Conservation (phyloP, 306 rosid genomes). For the Trifolium repens region DNA sequence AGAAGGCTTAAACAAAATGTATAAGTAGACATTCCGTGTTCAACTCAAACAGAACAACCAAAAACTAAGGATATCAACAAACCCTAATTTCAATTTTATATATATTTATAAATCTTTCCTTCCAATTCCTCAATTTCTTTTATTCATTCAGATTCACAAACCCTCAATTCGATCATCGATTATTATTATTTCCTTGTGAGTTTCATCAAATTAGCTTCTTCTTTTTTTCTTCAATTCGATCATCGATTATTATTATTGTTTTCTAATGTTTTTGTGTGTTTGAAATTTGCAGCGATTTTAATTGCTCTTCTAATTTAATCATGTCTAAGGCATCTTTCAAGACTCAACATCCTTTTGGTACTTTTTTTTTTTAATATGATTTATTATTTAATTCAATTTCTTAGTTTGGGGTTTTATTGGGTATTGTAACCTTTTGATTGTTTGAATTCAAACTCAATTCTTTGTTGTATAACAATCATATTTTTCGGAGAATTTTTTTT, state of each 20-base stretch:
- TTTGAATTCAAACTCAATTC: not conserved
- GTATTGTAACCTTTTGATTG: not conserved
- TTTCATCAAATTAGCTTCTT: slow-evolving; percentile 18
- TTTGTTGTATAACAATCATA: not conserved
- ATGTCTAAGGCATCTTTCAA: slow-evolving; percentile 84
- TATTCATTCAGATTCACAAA: not conserved
- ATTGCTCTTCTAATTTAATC: slow-evolving; percentile 43
- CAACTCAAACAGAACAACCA: slow-evolving; percentile 27
- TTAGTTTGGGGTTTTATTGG: not conserved
- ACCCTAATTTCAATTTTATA: slow-evolving; percentile 34
- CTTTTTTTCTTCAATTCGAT: not conserved
- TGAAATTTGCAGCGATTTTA: slow-evolving; percentile 53
- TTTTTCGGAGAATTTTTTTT: not conserved
- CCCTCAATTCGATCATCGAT: slow-evolving; percentile 33
- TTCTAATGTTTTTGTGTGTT: slow-evolving; percentile 45
- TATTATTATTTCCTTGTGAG: slow-evolving; percentile 43
- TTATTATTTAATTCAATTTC: not conserved
- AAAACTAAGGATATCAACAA: not conserved
- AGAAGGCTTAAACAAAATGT: slow-evolving; percentile 33
- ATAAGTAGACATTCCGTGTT: slow-evolving; percentile 53
- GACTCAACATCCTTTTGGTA: slow-evolving; percentile 82
- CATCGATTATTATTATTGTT: slow-evolving; percentile 40
- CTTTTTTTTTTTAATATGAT: not conserved
- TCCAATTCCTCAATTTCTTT: no score
- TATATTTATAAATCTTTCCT: no score